A percentile compares a stretch with the other conserved stretches of the same genome.
Evolutionary conservation across 441 rosid species (phyloP).

Genomic region (Breynia disticha): DNA sequence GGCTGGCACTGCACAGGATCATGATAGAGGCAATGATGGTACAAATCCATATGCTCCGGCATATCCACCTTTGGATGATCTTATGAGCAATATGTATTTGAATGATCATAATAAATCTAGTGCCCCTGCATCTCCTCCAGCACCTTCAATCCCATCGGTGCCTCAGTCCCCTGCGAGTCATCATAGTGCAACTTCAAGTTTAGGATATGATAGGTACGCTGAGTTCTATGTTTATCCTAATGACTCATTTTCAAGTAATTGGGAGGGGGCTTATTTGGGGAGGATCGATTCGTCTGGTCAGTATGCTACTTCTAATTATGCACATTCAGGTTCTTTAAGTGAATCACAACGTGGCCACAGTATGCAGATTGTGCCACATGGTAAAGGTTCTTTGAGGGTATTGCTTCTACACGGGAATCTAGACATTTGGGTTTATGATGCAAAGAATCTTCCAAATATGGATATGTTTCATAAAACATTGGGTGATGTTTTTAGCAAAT

Average conservation of each 20-base stretch:
- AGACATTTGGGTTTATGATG: constrained; percentile 69
- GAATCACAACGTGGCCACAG: constrained; percentile 30
- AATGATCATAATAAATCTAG: constrained; percentile 26
- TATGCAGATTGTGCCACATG: constrained; percentile 43
- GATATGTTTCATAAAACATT: constrained; percentile 83
- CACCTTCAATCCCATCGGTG: constrained; percentile 24
- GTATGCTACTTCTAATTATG: constrained; percentile 13
- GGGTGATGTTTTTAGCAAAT: constrained; percentile 44
- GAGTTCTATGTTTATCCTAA: constrained; percentile 53
- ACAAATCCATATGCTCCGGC: constrained; percentile 20
- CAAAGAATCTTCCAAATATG: constrained; percentile 90
- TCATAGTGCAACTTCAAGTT: constrained; percentile 23
- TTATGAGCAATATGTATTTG: constrained; percentile 34
- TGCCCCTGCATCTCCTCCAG: constrained; percentile 32
- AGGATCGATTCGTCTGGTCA: constrained; percentile 32
- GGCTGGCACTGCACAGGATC: constrained; percentile 1
- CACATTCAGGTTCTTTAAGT: constrained; percentile 27
- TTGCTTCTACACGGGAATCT: constrained; percentile 76
- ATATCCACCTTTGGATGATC: constrained; percentile 55
- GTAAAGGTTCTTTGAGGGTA: constrained; percentile 50
- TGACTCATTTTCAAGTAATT: constrained; percentile 44
- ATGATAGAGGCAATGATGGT: neutral
- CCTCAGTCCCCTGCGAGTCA: constrained; percentile 16
- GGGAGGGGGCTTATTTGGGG: constrained; percentile 35
- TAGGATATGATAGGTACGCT: constrained; percentile 26